Conservation (phyloP, 352 stramenopile species). For the Bremia lactucae region DNA sequence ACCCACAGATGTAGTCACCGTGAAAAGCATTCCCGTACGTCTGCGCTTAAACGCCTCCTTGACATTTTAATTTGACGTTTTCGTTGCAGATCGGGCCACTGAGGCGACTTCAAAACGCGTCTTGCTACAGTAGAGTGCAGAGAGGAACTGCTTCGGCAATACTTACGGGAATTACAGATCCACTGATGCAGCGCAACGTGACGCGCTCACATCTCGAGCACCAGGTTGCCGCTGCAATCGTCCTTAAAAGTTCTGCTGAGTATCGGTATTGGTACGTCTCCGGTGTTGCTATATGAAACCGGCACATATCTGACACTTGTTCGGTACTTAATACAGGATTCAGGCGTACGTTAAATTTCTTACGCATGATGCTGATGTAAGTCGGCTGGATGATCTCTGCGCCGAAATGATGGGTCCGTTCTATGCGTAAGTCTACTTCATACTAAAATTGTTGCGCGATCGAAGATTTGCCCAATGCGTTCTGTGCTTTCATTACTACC, state of each 20-base stretch:
- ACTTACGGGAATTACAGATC: constrained; percentile 59
- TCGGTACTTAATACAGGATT: constrained; percentile 31
- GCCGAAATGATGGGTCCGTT: constrained; percentile 71
- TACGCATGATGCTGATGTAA: constrained; percentile 67
- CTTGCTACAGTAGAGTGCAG: constrained; percentile 57
- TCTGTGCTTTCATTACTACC: constrained; percentile 7
- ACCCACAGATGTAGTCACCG: constrained; percentile 51
- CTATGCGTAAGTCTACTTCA: constrained; percentile 29
- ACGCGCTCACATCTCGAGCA: constrained; percentile 79
- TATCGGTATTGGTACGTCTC: constrained; percentile 74
- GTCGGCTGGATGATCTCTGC: constrained; percentile 64
- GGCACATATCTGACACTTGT: not conserved
- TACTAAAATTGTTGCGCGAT: not conserved
- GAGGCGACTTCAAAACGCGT: constrained; percentile 73
- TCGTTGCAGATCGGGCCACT: constrained; percentile 52
- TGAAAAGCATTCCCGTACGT: constrained; percentile 58
- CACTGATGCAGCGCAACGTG: constrained; percentile 66
- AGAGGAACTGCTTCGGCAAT: constrained; percentile 56
- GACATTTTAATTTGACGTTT: not conserved
- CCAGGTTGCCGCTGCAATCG: constrained; percentile 49
- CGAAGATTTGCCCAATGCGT: no score
- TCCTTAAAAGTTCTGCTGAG: constrained; percentile 59
- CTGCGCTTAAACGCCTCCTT: not conserved
- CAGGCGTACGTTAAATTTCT: constrained; percentile 76
- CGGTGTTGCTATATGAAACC: not conserved